Percentiles rank a stretch among this genome's conserved stretches.
Evolutionary conservation across 1,284 basidiomycete genomes (phyloP).

Genomic region (Apiotrichum porosum): DNA sequence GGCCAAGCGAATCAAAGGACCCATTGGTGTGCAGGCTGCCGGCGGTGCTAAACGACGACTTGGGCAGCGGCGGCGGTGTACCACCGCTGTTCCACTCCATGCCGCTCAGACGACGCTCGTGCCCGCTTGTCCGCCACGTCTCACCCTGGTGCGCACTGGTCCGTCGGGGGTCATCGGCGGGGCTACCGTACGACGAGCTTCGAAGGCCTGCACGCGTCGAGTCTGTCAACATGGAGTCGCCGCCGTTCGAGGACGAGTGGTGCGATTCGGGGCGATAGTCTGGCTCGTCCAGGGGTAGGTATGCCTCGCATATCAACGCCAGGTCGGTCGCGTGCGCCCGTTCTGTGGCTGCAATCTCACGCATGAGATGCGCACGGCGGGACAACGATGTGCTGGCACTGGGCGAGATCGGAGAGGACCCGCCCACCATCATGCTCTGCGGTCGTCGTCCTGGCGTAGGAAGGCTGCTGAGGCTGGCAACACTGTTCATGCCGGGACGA

Average conservation of each 20-base stretch:
- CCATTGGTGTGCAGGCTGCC: constrained; percentile 2
- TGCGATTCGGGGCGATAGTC: constrained; percentile 29
- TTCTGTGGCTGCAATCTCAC: constrained; percentile 78
- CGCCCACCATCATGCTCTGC: constrained; percentile 13
- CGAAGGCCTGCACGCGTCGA: constrained; percentile 6
- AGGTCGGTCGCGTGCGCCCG: constrained; percentile 83
- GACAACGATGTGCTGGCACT: constrained; percentile 43
- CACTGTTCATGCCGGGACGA: too few relatives aligned
- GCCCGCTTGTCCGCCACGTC: not conserved
- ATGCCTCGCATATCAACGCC: constrained; percentile 74
- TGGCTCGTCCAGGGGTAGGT: constrained; percentile 52
- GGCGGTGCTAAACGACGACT: constrained; percentile 1
- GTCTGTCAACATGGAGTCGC: constrained; percentile 5
- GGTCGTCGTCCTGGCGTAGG: not conserved
- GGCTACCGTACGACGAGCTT: constrained; percentile 10
- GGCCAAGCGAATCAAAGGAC: constrained; percentile 1
- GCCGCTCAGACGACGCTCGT: constrained; percentile 7
- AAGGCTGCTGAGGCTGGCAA: too few relatives aligned
- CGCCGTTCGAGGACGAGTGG: constrained; percentile 13
- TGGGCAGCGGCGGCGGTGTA: constrained; percentile 9
- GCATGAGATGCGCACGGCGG: constrained; percentile 76
- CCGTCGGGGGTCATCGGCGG: constrained; percentile 3
- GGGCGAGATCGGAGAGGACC: constrained; percentile 8
- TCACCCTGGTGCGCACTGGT: not conserved
- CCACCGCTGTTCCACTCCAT: constrained; percentile 14